Percentiles rank a stretch among this genome's conserved stretches.
phyloP scores from a whole-genome alignment of 768 basidiomycete genomes.

The Postia placenta region DNA sequence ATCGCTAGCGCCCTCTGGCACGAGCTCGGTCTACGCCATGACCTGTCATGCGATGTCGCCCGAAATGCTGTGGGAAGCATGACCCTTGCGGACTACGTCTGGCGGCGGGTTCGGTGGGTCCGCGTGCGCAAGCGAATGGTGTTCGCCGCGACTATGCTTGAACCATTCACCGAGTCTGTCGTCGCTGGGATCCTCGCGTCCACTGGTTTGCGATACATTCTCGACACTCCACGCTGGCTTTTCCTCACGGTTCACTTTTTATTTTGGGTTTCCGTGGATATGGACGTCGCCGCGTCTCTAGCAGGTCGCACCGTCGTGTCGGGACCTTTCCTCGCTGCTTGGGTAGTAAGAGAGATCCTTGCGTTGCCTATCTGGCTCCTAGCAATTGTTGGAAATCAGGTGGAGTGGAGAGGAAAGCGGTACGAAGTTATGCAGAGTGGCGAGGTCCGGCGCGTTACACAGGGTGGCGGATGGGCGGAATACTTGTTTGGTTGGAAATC shows the following conservation, averaged over 20 bases:
- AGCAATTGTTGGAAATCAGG: slow-evolving; percentile 74
- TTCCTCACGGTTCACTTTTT: slow-evolving; percentile 56
- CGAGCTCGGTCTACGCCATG: slow-evolving; percentile 82
- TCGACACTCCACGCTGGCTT: slow-evolving; percentile 45
- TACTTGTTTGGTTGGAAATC: slow-evolving; percentile 11
- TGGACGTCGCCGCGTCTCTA: slow-evolving; percentile 77
- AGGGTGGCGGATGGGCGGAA: slow-evolving; percentile 4
- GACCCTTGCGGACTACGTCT: slow-evolving; percentile 77
- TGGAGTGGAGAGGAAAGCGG: slow-evolving; percentile 80
- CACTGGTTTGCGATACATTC: slow-evolving; percentile 44
- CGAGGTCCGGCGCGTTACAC: slow-evolving; percentile 38
- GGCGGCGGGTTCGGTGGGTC: slow-evolving; percentile 92
- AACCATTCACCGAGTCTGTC: slow-evolving; percentile 90
- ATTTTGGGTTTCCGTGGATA: slow-evolving; percentile 72
- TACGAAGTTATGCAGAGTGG: slow-evolving; percentile 77
- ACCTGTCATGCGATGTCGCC: slow-evolving; percentile 86
- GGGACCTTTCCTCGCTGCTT: slow-evolving; percentile 62
- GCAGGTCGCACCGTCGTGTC: slow-evolving; percentile 55
- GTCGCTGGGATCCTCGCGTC: slow-evolving; percentile 62
- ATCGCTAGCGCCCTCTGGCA: slow-evolving; percentile 92
- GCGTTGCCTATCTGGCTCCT: slow-evolving; percentile 85
- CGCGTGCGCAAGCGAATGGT: slow-evolving; percentile 95
- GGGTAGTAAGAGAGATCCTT: slow-evolving; percentile 72
- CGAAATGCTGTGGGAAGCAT: slow-evolving; percentile 87
- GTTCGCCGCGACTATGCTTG: slow-evolving; percentile 74